Evolutionary conservation across 2,329 filamentous ascomycete species (phyloP).

Genomic region (Stemphylium beticola): DNA sequence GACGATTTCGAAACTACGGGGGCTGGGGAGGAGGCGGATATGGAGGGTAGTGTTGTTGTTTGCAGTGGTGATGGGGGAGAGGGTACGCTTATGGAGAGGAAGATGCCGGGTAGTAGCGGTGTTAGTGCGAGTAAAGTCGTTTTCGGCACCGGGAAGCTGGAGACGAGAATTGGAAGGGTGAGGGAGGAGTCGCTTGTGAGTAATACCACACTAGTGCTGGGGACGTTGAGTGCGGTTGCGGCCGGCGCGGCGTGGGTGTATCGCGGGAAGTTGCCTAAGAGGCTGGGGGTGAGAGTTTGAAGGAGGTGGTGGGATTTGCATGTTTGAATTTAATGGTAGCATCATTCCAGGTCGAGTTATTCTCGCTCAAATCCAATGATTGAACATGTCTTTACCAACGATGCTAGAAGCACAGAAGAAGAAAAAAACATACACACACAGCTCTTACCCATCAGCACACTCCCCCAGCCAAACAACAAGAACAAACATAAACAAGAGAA

Average conservation of each 20-base stretch:
- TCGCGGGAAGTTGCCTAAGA: slow-evolving; percentile 19
- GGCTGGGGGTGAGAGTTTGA: slow-evolving; percentile 14
- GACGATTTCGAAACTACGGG: slow-evolving; percentile 52
- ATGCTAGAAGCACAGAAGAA: neutral
- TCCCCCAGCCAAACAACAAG: neutral
- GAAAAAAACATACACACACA: too few relatives aligned
- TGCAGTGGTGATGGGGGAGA: too few relatives aligned
- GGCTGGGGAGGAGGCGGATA: neutral
- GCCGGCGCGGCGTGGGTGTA: slow-evolving; percentile 44
- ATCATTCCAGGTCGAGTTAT: too few relatives aligned
- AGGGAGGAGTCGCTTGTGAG: slow-evolving; percentile 54
- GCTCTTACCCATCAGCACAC: neutral
- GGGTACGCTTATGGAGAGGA: too few relatives aligned
- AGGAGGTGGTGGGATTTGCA: neutral
- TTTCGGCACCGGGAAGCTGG: slow-evolving; percentile 42
- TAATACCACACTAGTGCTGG: slow-evolving; percentile 46
- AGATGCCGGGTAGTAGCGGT: neutral
- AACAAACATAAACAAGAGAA: too few relatives aligned
- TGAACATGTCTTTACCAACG: too few relatives aligned
- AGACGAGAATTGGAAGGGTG: slow-evolving; percentile 51
- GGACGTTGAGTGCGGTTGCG: slow-evolving; percentile 45
- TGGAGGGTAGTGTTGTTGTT: neutral
- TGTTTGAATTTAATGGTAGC: neutral
- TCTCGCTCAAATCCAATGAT: too few relatives aligned
- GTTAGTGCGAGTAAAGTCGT: slow-evolving; percentile 41